These are phyloP conservation scores for Monosiga brevicollis DNA, from an alignment of 78 protist genomes.

Conservation along the genomic window DNA sequence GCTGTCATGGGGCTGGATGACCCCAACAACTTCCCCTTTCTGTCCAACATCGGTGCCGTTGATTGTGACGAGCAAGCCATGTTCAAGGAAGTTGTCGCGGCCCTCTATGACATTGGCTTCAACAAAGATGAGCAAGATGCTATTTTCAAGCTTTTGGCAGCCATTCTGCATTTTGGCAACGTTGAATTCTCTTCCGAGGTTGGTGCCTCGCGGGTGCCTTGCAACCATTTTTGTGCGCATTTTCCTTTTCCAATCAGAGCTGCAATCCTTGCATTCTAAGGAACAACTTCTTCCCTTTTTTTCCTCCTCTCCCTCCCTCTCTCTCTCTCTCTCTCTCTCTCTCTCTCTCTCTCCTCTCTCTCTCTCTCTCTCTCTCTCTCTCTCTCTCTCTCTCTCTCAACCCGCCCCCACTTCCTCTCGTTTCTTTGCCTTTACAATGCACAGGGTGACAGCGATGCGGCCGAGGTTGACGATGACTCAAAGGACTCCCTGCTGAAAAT, in stretches of 20 bases:
- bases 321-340: too few species aligned
- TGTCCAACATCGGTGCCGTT: neutral
- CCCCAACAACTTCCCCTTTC: neutral
- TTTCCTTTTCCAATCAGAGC: too few species aligned
- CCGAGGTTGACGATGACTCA: neutral
- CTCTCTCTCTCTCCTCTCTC: neutral
- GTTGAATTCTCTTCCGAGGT: neutral
- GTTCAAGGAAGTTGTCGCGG: neutral
- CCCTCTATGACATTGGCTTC: neutral
- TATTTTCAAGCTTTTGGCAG: conserved; percentile 32
- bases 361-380: neutral
- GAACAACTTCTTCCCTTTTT: too few species aligned
- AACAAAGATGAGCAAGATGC: neutral
- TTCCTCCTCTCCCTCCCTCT: too few species aligned
- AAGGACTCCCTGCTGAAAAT: neutral
- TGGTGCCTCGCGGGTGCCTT: too few species aligned
- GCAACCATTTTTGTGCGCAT: too few species aligned
- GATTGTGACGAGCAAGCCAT: neutral
- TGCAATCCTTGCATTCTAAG: too few species aligned
- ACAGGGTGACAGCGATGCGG: neutral
- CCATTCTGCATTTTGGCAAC: conserved; percentile 50
- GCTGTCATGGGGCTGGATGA: neutral
- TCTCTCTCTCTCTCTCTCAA: neutral
- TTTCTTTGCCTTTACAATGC: too few species aligned
- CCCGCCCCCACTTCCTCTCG: too few species aligned